phyloP scores from a whole-genome alignment of 2,329 filamentous ascomycete genomes.

The Fusarium verrucosum region DNA sequence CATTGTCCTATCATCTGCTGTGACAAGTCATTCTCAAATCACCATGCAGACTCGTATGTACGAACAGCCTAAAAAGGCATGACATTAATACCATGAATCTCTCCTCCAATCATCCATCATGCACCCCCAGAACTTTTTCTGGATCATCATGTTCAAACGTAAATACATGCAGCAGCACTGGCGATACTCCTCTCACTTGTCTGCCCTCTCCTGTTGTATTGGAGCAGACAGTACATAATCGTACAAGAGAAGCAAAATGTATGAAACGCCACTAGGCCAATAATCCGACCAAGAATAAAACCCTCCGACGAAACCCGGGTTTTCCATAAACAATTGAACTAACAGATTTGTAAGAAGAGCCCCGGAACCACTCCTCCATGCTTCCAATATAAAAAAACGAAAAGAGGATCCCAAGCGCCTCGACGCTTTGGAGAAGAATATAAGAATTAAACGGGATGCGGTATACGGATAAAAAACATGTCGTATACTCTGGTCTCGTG shows the following conservation, averaged over 20 bases:
- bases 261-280: slow-evolving; percentile 18
- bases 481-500: slow-evolving; percentile 28
- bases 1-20: background rate
- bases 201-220: slow-evolving; percentile 9
- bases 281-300: slow-evolving; percentile 14
- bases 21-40: background rate
- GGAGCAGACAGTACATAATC: slow-evolving; percentile 28
- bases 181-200: slow-evolving; percentile 1
- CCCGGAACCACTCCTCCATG: slow-evolving; percentile 4
- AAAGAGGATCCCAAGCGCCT: slow-evolving; percentile 26
- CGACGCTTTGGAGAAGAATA: slow-evolving; percentile 29
- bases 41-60: background rate
- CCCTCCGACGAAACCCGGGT: slow-evolving; percentile 24
- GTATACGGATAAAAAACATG: slow-evolving; percentile 25
- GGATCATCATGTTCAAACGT: slow-evolving; percentile 16
- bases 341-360: slow-evolving; percentile 11
- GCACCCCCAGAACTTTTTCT: slow-evolving; percentile 14
- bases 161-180: slow-evolving; percentile 28
- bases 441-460: slow-evolving; percentile 38
- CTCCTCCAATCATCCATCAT: slow-evolving; percentile 10
- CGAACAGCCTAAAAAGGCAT: slow-evolving; percentile 1
- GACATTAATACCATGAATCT: slow-evolving; percentile 24
- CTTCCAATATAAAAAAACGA: slow-evolving; percentile 20
- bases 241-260: slow-evolving; percentile 35
- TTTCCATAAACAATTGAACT: slow-evolving; percentile 16